Evolutionary conservation across 805 yeast species (phyloP), one percentile per base, ranked within the genome.

Genomic region (Torulaspora microellipsoides): DNA sequence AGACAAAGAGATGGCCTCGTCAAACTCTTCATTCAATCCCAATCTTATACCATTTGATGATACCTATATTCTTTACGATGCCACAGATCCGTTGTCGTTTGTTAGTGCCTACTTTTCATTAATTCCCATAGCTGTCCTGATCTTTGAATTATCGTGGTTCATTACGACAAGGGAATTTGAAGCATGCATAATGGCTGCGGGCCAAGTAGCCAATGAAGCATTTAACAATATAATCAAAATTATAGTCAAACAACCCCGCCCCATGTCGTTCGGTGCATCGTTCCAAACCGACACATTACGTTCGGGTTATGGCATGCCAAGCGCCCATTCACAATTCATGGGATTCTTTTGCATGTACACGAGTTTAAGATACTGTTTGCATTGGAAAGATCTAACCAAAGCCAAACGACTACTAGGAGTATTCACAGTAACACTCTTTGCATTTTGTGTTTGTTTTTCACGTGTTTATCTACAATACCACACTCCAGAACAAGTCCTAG

Each of bases 311-410:
- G 99, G 99, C 0, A 91, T 91, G 97, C 99, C 99, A 0, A 81
- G 90, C 41, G 96, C 99, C 1, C 99, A 91, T 65, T 80, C 96
- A 0, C 99, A 91, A 66, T 93, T 90, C 64, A 85, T 91, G 89
- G 95, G 95, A 2, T 93, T 80, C 60, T 80, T 84, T 50, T 74
- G 78, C n/a, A 68, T 75, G 7, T 85, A 81, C 58, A 67, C 73
- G 48, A 53, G 71, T 2, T 70, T 84, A 45, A 67, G 70, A 40
- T 31, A 74, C 45, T 43, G 64, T 62, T 52, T 61, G 50, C 66
- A 73, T 58, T 67, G 78, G 78, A 62, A 67, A 49, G 58, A 64
- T 35, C 51, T 76, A 37, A 45, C 57, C 4, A 15, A 15, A 2
- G 1, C 20, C 0, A 59, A 68, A 36, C 71, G 69, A 42, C 8